phyloP scores from a whole-genome alignment of 805 yeast species.

The Priceomyces medius region DNA sequence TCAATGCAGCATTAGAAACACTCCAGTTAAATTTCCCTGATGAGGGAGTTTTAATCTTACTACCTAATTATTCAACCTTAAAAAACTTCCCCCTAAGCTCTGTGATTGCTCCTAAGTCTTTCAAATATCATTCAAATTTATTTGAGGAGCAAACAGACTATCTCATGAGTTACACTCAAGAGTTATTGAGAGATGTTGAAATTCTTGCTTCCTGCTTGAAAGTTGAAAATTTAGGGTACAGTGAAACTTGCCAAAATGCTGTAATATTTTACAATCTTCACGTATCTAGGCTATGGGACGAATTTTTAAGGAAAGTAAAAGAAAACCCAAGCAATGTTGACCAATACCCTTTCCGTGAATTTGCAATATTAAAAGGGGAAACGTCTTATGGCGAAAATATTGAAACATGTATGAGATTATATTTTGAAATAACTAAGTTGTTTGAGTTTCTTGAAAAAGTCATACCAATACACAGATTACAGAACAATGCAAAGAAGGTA shows the following conservation, averaged over 20 bases:
- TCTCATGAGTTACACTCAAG: background rate
- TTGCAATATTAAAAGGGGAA: background rate
- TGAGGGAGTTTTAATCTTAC: conserved; percentile 14
- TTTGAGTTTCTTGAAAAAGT: conserved; percentile 7
- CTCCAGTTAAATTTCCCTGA: conserved; percentile 10
- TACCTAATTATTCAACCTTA: conserved; percentile 11
- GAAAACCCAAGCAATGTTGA: conserved; percentile 2
- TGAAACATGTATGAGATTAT: conserved; percentile 2
- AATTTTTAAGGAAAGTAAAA: conserved; percentile 4
- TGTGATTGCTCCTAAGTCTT: background rate
- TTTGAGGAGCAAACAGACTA: background rate
- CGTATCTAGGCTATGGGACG: conserved; percentile 16
- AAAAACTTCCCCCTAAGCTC: background rate
- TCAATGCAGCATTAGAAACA: conserved; percentile 5
- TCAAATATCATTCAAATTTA: background rate
- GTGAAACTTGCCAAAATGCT: conserved; percentile 16
- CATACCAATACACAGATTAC: conserved; percentile 8
- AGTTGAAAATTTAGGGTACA: conserved; percentile 14
- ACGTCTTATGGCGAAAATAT: conserved; percentile 4
- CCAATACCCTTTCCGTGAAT: conserved; percentile 8
- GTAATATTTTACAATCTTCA: conserved; percentile 18
- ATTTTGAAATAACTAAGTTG: conserved; percentile 3
- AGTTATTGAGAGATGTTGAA: conserved; percentile 6
- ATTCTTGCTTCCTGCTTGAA: conserved; percentile 10
- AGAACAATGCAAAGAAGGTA: conserved; percentile 1